Evolutionary conservation across 1,284 basidiomycete genomes (phyloP).

Genomic region (Ceratobasidium sp.): DNA sequence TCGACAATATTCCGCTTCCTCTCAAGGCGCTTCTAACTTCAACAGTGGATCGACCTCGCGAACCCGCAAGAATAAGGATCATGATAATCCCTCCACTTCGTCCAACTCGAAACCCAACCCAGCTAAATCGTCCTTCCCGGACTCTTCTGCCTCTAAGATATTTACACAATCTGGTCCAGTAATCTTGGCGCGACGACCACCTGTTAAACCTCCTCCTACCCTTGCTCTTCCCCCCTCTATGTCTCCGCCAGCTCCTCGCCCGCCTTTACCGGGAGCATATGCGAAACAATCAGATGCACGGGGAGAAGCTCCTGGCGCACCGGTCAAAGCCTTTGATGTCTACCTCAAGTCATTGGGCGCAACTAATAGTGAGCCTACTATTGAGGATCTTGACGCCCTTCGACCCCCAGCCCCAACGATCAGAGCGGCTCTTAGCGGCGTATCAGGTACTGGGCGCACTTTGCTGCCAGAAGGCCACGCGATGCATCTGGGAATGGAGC

Average conservation of each 20-base stretch:
- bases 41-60: background rate
- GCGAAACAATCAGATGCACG: background rate
- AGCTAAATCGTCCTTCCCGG: background rate
- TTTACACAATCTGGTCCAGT: slow-evolving; percentile 14
- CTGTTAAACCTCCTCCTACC: slow-evolving; percentile 27
- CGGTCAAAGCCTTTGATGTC: background rate
- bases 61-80: too few species aligned
- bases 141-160: slow-evolving; percentile 16
- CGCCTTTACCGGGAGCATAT: background rate
- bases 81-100: background rate
- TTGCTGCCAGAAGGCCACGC: slow-evolving; percentile 20
- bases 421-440: slow-evolving; percentile 28
- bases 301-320: background rate
- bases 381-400: slow-evolving; percentile 24
- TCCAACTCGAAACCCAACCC: background rate
- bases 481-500: slow-evolving; percentile 12
- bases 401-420: slow-evolving; percentile 22
- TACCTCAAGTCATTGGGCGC: slow-evolving; percentile 22
- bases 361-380: slow-evolving; percentile 11
- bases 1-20: background rate
- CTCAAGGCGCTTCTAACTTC: background rate
- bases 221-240: slow-evolving; percentile 31
- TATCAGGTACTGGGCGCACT: slow-evolving; percentile 16
- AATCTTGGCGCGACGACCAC: slow-evolving; percentile 15
- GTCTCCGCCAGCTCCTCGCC: slow-evolving; percentile 9